phyloP scores from a whole-genome alignment of 2,329 filamentous ascomycete species.

The Alternaria triticina region DNA sequence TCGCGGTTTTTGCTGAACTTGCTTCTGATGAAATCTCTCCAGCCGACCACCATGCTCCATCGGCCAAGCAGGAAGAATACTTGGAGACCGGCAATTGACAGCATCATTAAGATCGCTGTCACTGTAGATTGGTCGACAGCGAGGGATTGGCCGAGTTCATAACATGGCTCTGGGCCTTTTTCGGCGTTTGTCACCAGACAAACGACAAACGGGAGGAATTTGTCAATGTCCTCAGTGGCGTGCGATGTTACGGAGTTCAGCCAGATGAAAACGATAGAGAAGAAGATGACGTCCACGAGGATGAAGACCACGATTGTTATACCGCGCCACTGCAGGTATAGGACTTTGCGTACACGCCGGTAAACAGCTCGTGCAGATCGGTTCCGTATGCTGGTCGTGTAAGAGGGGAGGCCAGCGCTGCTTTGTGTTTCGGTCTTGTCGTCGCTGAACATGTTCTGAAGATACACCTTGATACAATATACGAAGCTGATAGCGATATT shows the following conservation, averaged over 20 bases:
- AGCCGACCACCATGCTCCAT: conserved; percentile 83
- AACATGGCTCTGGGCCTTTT: conserved; percentile 71
- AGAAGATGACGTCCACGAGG: conserved; percentile 89
- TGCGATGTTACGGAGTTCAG: conserved; percentile 68
- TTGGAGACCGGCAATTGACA: conserved; percentile 85
- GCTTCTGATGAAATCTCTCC: conserved; percentile 69
- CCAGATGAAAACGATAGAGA: conserved; percentile 88
- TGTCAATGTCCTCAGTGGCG: conserved; percentile 61
- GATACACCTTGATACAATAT: conserved; percentile 95
- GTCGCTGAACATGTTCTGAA: conserved; percentile 78
- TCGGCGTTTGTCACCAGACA: conserved; percentile 69
- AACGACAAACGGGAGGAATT: conserved; percentile 69
- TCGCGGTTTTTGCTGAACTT: conserved; percentile 68
- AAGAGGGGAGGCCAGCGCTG: conserved; percentile 72
- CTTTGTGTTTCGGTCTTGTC: conserved; percentile 68
- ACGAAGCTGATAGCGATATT: conserved; percentile 50
- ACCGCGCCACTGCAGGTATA: conserved; percentile 92
- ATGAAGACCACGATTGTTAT: conserved; percentile 91
- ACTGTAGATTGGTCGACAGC: conserved; percentile 79
- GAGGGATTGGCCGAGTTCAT: conserved; percentile 64
- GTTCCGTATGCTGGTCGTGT: conserved; percentile 73
- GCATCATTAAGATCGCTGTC: conserved; percentile 79
- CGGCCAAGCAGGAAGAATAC: conserved; percentile 81
- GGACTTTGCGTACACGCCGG: conserved; percentile 81
- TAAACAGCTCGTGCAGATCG: conserved; percentile 88